phyloP scores from a whole-genome alignment of 768 basidiomycete species.

The Xerocomellus intermedius region DNA sequence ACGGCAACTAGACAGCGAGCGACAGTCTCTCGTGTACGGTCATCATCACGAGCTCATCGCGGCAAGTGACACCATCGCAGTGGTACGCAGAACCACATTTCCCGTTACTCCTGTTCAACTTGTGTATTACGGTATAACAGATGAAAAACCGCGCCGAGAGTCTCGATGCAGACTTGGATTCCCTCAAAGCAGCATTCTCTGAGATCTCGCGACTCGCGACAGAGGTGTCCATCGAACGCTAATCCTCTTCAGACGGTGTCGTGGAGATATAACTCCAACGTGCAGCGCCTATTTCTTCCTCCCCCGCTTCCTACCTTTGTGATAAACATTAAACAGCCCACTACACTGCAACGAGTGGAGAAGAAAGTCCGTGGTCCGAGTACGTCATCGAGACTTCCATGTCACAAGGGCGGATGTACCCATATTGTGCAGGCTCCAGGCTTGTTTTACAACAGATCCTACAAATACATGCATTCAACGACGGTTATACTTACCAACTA shows the following conservation, averaged over 20 bases:
- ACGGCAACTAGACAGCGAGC: conserved; percentile 79
- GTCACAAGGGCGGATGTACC: background rate
- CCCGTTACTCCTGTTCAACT: background rate
- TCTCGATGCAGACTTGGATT: conserved; percentile 80
- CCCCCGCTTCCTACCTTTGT: background rate
- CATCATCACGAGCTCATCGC: conserved; percentile 95
- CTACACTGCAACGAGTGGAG: background rate
- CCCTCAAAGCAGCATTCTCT: conserved; percentile 76
- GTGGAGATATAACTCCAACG: background rate
- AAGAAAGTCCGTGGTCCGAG: background rate
- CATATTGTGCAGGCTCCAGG: conserved; percentile 12
- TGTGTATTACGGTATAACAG: conserved; percentile 44
- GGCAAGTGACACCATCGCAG: conserved; percentile 87
- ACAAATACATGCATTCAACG: conserved; percentile 7
- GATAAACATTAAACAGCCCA: background rate
- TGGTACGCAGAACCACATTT: conserved; percentile 45
- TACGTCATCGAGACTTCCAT: conserved; percentile 4
- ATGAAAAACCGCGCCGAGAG: conserved; percentile 88
- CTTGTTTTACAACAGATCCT: conserved; percentile 9
- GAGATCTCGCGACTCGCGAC: conserved; percentile 80
- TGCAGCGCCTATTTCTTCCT: background rate
- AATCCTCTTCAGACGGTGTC: background rate
- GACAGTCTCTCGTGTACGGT: conserved; percentile 91
- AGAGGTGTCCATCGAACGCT: conserved; percentile 56
- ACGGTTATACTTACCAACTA: conserved; percentile 3